phyloP scores from a whole-genome alignment of 306 rosid species.

The Malus orientalis region DNA sequence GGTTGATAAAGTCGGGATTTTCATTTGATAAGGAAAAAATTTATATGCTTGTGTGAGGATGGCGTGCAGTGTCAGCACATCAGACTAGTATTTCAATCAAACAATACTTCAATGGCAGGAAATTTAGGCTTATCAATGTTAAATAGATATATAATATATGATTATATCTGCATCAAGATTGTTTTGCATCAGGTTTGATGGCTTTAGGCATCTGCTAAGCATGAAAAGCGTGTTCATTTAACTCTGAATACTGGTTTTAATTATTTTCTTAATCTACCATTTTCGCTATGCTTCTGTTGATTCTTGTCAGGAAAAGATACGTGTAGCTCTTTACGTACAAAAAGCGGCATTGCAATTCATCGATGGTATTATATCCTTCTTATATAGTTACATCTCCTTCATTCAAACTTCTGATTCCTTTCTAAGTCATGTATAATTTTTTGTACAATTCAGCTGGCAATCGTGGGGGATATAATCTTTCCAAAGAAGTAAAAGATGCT shows the following conservation, averaged over 20 bases:
- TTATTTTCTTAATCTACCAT: not conserved
- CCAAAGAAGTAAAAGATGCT: constrained; percentile 45
- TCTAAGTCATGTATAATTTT: not conserved
- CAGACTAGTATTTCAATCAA: not conserved
- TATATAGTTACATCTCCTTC: not conserved
- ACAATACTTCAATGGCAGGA: not conserved
- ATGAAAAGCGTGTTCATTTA: not conserved
- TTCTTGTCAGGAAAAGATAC: constrained; percentile 60
- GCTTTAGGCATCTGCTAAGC: not conserved
- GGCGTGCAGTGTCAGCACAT: not conserved
- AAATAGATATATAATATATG: too few species aligned
- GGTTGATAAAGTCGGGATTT: not conserved
- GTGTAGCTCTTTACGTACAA: constrained; percentile 64
- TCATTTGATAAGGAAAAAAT: not conserved
- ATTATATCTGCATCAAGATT: not conserved
- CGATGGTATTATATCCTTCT: constrained; percentile 32
- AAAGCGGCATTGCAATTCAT: constrained; percentile 80
- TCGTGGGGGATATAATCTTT: constrained; percentile 25
- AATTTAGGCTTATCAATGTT: not conserved
- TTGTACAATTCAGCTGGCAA: constrained; percentile 41
- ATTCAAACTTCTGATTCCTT: not conserved
- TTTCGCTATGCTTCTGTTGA: constrained; percentile 16
- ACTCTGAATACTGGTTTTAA: constrained; percentile 16
- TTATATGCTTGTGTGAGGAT: not conserved
- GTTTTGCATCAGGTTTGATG: not conserved